A percentile compares a stretch with the other conserved stretches of the same genome.
These are phyloP conservation scores for Neurospora sp. DNA, from an alignment of 495 filamentous ascomycete species.

Conservation along the genomic window DNA sequence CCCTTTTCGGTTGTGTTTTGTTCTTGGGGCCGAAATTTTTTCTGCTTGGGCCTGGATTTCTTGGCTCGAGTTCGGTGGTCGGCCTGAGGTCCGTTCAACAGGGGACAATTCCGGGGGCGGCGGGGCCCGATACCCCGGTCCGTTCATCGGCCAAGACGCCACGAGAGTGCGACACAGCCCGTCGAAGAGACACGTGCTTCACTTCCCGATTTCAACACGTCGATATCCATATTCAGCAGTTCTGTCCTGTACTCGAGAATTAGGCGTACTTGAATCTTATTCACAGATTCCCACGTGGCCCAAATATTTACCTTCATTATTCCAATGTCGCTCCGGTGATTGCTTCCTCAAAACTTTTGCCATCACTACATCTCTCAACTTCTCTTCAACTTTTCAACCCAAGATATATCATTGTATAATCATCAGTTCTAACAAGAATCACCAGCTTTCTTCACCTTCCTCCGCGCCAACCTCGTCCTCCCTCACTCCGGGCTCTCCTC, in stretches of 20 bases:
- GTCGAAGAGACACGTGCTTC: not conserved
- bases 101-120: not conserved
- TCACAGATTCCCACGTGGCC: not conserved
- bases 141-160: not conserved
- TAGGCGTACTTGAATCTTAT: not conserved
- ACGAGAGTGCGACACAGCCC: not conserved
- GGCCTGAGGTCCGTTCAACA: not conserved
- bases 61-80: not conserved
- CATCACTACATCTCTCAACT: not conserved
- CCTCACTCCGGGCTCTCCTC: conserved; percentile 33
- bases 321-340: not conserved
- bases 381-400: not conserved
- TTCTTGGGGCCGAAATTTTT: not conserved
- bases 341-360: not conserved
- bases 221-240: not conserved
- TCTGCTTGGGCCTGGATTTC: not conserved
- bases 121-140: not conserved
- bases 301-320: not conserved
- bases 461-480: conserved; percentile 46
- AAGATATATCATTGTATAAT: not conserved
- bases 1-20: not conserved
- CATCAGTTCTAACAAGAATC: conserved; percentile 8
- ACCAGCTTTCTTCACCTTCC: conserved; percentile 46
- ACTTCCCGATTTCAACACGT: not conserved
- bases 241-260: not conserved